Evolutionary conservation across 2,329 filamentous ascomycete species (phyloP).

Genomic region (Helminthosporium solani): DNA sequence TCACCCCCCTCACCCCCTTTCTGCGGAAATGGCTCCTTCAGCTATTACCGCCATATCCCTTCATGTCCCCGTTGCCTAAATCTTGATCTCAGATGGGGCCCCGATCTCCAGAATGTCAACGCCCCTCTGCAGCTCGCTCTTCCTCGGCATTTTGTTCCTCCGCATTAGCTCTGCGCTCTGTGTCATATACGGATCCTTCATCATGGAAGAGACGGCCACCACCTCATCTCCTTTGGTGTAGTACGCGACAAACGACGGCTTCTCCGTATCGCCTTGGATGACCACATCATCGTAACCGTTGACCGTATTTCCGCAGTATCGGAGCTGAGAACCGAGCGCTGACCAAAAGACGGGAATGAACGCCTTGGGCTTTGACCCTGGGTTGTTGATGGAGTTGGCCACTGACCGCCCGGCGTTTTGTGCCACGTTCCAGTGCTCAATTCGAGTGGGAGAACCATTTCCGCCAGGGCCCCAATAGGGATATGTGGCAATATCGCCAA

Average conservation of each 20-base stretch:
- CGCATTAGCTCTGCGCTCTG: slow-evolving; percentile 86
- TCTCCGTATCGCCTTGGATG: slow-evolving; percentile 67
- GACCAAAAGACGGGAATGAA: slow-evolving; percentile 99
- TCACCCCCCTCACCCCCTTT: not conserved
- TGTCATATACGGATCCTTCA: slow-evolving; percentile 80
- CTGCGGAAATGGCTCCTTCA: not conserved
- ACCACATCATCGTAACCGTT: slow-evolving; percentile 85
- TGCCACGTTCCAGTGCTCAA: slow-evolving; percentile 98
- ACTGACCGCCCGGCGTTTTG: slow-evolving; percentile 86
- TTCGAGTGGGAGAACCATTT: slow-evolving; percentile 70
- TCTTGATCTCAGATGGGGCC: slow-evolving; percentile 49
- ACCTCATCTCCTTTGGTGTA: slow-evolving; percentile 85
- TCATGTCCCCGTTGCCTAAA: slow-evolving; percentile 22
- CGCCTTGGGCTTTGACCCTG: slow-evolving; percentile 60
- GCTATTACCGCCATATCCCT: not conserved
- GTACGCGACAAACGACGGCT: slow-evolving; percentile 83
- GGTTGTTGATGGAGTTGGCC: slow-evolving; percentile 72
- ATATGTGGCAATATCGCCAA: slow-evolving; percentile 93
- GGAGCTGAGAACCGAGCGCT: slow-evolving; percentile 80
- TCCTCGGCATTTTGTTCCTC: slow-evolving; percentile 75
- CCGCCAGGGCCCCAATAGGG: slow-evolving; percentile 90
- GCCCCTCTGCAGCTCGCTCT: slow-evolving; percentile 71
- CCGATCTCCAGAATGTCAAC: slow-evolving; percentile 49
- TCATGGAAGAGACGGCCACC: slow-evolving; percentile 89
- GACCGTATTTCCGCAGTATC: slow-evolving; percentile 87